These are phyloP conservation scores for Leccinum sublutescens DNA, from an alignment of 768 basidiomycete genomes.

Conservation along the genomic window DNA sequence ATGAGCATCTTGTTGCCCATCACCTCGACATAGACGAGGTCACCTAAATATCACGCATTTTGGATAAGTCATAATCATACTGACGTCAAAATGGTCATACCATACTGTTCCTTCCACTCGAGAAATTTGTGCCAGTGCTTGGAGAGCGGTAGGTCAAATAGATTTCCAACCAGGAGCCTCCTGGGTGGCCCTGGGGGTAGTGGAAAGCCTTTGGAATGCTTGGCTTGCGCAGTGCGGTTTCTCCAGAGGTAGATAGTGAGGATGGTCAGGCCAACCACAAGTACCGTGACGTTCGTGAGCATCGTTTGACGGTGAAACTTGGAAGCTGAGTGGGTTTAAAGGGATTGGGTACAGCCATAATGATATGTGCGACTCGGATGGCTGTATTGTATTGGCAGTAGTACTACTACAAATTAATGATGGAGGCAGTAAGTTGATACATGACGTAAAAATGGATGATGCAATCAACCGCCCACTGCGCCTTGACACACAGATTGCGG, in stretches of 20 bases:
- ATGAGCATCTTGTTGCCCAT: constrained; percentile 30
- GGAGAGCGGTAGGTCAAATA: constrained; percentile 9
- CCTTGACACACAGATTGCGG: not conserved
- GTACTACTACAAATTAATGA: no score
- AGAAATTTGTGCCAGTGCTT: constrained; percentile 10
- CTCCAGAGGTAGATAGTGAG: constrained; percentile 6
- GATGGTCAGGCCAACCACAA: not conserved
- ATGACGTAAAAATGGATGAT: not conserved
- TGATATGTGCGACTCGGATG: no score
- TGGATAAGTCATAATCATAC: not conserved
- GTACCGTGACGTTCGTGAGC: not conserved
- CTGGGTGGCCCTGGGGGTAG: constrained; percentile 7
- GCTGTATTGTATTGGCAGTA: no score
- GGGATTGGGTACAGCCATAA: not conserved
- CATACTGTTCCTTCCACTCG: constrained; percentile 10
- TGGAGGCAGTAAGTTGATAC: not conserved
- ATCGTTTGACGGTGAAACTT: not conserved
- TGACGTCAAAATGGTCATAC: not conserved
- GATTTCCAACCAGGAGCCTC: constrained; percentile 3
- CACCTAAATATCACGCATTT: constrained; percentile 16
- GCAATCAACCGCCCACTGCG: not conserved
- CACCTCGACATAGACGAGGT: constrained; percentile 29
- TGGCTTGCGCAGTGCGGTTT: not conserved
- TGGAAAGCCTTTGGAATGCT: constrained; percentile 7
- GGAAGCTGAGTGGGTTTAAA: not conserved